Evolutionary conservation across 495 filamentous ascomycete species (phyloP), one percentile per base, ranked within the genome.

Genomic region (Talaromyces nanjingensis): DNA sequence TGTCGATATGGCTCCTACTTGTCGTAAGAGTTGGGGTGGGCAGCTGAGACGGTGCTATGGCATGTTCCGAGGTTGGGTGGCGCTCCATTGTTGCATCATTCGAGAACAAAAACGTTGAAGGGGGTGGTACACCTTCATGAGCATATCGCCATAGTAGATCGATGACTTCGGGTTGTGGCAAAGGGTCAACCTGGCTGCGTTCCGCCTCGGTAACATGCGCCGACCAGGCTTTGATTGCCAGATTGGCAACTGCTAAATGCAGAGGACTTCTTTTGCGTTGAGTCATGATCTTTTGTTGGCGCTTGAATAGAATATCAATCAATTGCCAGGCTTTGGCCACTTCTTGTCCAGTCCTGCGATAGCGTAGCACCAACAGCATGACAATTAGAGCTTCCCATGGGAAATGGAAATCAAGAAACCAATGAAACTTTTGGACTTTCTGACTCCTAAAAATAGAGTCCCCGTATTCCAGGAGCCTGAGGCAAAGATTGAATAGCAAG

Each of bases 361-460:
- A 58, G n/a, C 70, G 72, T 53, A 81, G 68, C 27, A 77, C 77
- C 14, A 72, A 73, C 3, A 81, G 54, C 63, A 80, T 72, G 52
- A 74, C 73, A 2, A 81, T 77, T 14, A 81, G 69, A 14, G 77
- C 76, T 25, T 77, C 73, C 70, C 75, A 76, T 5, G 74, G 77
- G 65, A 79, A 74, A 59, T 79, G 70, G 37, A 74, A 70, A 25
- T 74, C 69, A 47, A 73, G 70, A 63, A 75, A 69, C 72, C 75
- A 77, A 8, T 64, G 65, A 53, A 75, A 79, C 18, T 67, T 69
- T 31, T 69, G 68, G 5, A 72, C 68, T 33, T 66, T 67, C 6
- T 63, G 33, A 22, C 67, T 73, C 7, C 56, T 67, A 25, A 74
- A 72, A 2, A 69, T 65, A 27, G 72, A 57, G 27, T 70, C 64